Percentiles rank a stretch among this genome's conserved stretches.
Evolutionary conservation across 1,284 basidiomycete species (phyloP).

Genomic region (Tilletia horrida): DNA sequence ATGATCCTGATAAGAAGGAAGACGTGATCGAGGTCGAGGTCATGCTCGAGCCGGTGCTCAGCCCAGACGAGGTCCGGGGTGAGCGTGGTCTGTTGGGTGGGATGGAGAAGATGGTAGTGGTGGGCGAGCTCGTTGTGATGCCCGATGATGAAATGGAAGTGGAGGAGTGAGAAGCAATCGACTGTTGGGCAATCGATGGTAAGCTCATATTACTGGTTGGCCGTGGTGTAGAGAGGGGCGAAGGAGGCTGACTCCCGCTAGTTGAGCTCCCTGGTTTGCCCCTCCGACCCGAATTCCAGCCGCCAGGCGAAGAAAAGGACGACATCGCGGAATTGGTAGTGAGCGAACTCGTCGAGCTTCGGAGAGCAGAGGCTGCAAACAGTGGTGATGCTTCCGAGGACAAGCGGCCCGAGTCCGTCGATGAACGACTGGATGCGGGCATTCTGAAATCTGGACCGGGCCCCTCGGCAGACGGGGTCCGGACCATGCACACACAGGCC

Average conservation of each 20-base stretch:
- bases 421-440: background rate
- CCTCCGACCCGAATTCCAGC: background rate
- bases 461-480: background rate
- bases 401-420: background rate
- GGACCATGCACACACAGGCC: background rate
- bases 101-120: background rate
- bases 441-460: background rate
- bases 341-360: background rate
- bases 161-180: background rate
- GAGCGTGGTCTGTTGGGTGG: background rate
- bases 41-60: conserved; percentile 7
- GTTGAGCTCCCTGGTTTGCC: background rate
- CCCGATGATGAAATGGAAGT: too few species aligned
- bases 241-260: background rate
- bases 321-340: background rate
- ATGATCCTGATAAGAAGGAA: background rate
- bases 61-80: background rate
- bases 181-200: conserved; percentile 7
- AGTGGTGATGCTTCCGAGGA: background rate
- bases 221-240: conserved; percentile 11
- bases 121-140: background rate
- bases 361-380: background rate
- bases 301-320: background rate
- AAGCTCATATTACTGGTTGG: conserved; percentile 1
- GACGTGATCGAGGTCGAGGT: background rate